Evolutionary conservation across 164 flowering plant genomes (phyloP).

Genomic region (Nymphaea colorata): DNA sequence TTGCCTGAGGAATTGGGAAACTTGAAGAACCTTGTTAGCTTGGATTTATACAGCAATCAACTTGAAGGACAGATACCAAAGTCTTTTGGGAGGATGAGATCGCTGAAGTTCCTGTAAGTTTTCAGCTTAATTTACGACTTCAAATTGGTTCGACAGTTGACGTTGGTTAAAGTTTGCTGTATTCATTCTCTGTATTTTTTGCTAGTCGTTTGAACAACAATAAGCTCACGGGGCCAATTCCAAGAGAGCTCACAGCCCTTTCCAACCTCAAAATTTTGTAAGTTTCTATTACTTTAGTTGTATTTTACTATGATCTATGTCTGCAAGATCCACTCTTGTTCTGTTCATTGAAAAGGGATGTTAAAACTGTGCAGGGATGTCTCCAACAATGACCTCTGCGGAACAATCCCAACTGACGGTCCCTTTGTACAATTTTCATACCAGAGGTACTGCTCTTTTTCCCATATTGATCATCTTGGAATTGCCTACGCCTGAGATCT

Average conservation of each 20-base stretch:
- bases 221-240: slow-evolving; percentile 68
- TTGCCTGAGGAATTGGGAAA: slow-evolving; percentile 75
- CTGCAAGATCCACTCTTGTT: no score
- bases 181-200: not conserved
- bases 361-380: slow-evolving; percentile 51
- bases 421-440: slow-evolving; percentile 48
- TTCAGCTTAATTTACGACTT: not conserved
- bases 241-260: slow-evolving; percentile 60
- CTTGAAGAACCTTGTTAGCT: slow-evolving; percentile 58
- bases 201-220: slow-evolving; percentile 70
- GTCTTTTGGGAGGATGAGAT: slow-evolving; percentile 54
- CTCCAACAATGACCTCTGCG: slow-evolving; percentile 65
- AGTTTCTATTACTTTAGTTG: slow-evolving; percentile 11
- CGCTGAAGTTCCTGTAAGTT: slow-evolving; percentile 66
- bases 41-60: slow-evolving; percentile 66
- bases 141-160: not conserved
- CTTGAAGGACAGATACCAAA: slow-evolving; percentile 64
- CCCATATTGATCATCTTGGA: no score
- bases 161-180: not conserved
- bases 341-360: no score
- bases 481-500: no score
- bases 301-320: no score
- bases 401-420: slow-evolving; percentile 79
- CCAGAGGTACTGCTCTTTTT: no score
- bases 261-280: slow-evolving; percentile 71